These are phyloP conservation scores for Botrytis tulipae DNA, from an alignment of 2,329 filamentous ascomycete genomes.

Conservation along the genomic window DNA sequence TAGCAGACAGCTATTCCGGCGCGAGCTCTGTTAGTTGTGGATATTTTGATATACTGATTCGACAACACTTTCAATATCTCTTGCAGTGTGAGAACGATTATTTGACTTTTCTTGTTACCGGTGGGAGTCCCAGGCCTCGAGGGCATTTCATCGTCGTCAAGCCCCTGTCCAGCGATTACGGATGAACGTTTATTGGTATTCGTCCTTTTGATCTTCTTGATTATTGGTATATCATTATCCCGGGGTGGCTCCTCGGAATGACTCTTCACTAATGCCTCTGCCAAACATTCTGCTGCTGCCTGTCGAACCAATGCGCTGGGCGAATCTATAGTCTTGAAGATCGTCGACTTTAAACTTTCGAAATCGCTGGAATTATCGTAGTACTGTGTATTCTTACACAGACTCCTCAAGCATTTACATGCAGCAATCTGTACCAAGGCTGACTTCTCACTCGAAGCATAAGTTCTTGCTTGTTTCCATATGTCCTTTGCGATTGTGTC, in stretches of 20 bases:
- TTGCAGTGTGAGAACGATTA: constrained; percentile 69
- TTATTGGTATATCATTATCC: constrained; percentile 53
- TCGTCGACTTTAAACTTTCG: constrained; percentile 76
- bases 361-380: constrained; percentile 90
- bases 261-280: constrained; percentile 77
- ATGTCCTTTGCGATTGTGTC: constrained; percentile 83
- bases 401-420: constrained; percentile 73
- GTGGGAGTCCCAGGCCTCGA: constrained; percentile 67
- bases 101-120: constrained; percentile 69
- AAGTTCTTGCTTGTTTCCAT: constrained; percentile 85
- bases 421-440: constrained; percentile 75
- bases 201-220: constrained; percentile 69
- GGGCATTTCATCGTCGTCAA: constrained; percentile 69
- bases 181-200: constrained; percentile 51
- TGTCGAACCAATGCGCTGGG: constrained; percentile 72
- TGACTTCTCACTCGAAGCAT: constrained; percentile 77
- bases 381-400: constrained; percentile 71
- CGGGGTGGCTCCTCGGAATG: constrained; percentile 62
- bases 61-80: constrained; percentile 81
- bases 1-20: constrained; percentile 88
- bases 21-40: constrained; percentile 76
- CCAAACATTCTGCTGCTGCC: constrained; percentile 81
- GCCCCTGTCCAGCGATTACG: constrained; percentile 41
- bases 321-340: constrained; percentile 87
- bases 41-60: constrained; percentile 72